These are phyloP conservation scores for Coemansia sp. DNA, from an alignment of 192 early-diverging fungal species.

Conservation along the genomic window DNA sequence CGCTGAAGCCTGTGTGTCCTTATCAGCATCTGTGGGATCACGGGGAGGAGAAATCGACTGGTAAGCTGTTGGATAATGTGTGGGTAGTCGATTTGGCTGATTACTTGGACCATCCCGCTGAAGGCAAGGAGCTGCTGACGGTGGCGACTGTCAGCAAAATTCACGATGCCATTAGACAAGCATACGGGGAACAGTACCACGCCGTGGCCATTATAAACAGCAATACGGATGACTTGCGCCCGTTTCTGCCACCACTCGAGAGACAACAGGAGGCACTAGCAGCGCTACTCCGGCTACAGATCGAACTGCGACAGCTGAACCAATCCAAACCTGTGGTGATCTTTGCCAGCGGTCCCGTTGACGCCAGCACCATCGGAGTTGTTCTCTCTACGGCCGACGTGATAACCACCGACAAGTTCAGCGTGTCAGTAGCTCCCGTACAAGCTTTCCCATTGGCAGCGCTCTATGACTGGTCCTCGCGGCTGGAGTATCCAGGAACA, in stretches of 20 bases:
- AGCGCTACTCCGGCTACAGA: constrained; percentile 26
- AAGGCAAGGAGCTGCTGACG: constrained; percentile 10
- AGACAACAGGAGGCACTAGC: constrained; percentile 2
- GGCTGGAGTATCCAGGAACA: constrained; percentile 20
- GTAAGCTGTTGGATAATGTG: constrained; percentile 21
- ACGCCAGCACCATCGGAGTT: constrained; percentile 28
- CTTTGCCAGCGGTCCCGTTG: constrained; percentile 38
- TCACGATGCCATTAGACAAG: constrained; percentile 8
- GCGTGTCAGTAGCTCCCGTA: neutral
- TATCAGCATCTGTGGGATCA: constrained; percentile 53
- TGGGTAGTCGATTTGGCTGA: constrained; percentile 32
- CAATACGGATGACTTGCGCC: neutral
- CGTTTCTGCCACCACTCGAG: constrained; percentile 39
- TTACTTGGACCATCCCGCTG: neutral
- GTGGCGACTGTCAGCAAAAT: constrained; percentile 15
- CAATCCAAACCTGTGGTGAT: constrained; percentile 35
- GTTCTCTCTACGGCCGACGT: constrained; percentile 29
- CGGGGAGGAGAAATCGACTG: constrained; percentile 7
- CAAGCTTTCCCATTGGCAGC: constrained; percentile 15
- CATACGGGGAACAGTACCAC: constrained; percentile 15
- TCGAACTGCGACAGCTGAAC: constrained; percentile 35
- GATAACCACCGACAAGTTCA: constrained; percentile 34
- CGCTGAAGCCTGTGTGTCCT: constrained; percentile 41
- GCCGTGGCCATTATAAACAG: constrained; percentile 35
- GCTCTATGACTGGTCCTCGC: constrained; percentile 39